phyloP scores from a whole-genome alignment of 2,329 filamentous ascomycete species.

The Alternaria sp. region DNA sequence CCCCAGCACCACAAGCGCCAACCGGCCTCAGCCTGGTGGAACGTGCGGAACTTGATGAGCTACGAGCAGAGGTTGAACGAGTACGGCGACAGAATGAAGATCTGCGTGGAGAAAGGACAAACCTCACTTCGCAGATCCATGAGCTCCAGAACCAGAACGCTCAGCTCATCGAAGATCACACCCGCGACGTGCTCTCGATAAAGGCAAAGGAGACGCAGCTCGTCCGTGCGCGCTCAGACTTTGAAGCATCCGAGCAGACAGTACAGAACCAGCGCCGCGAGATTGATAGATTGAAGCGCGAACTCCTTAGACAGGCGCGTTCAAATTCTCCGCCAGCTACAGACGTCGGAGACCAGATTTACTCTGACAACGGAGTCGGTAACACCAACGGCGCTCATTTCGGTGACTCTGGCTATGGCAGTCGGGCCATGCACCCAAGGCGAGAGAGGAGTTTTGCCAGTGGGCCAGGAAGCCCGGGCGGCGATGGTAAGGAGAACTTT shows the following conservation, averaged over 20 bases:
- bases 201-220: constrained; percentile 98
- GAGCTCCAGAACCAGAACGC: constrained; percentile 98
- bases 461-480: constrained; percentile 42
- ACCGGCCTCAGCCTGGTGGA: constrained; percentile 79
- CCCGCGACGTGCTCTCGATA: constrained; percentile 90
- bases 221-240: constrained; percentile 87
- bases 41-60: constrained; percentile 87
- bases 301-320: constrained; percentile 65
- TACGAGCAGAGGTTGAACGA: constrained; percentile 82
- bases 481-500: constrained; percentile 59
- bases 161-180: constrained; percentile 95
- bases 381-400: constrained; percentile 58
- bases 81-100: constrained; percentile 79
- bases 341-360: constrained; percentile 55
- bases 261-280: constrained; percentile 86
- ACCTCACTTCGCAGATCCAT: constrained; percentile 83
- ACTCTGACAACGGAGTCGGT: constrained; percentile 62
- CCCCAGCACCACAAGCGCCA: constrained; percentile 55
- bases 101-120: constrained; percentile 79
- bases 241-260: constrained; percentile 84
- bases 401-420: constrained; percentile 41
- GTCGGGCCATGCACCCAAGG: constrained; percentile 50
- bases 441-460: constrained; percentile 38
- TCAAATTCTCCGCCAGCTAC: constrained; percentile 61
- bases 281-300: constrained; percentile 91